phyloP scores from a whole-genome alignment of 2,329 filamentous ascomycete species.

The Calonectria pteridis region DNA sequence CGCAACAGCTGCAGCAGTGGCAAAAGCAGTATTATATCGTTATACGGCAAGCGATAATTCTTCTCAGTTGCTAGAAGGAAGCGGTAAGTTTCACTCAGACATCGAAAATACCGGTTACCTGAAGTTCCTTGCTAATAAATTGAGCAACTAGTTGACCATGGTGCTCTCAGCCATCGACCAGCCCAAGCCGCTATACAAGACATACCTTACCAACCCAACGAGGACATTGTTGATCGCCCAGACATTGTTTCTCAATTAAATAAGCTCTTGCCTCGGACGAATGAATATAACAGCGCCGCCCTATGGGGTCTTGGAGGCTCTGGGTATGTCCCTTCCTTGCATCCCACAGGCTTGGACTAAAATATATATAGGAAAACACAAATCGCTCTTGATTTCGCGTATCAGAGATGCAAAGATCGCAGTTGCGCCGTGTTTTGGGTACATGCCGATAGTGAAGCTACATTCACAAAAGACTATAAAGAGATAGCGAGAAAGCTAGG shows the following conservation, averaged over 20 bases:
- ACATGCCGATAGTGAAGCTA: conserved; percentile 52
- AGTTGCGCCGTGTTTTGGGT: conserved; percentile 60
- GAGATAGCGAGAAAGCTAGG: conserved; percentile 48
- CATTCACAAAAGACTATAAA: conserved; percentile 54
- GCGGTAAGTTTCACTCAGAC: not conserved
- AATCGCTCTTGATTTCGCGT: conserved; percentile 26
- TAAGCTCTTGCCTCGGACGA: not conserved
- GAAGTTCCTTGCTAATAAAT: not conserved
- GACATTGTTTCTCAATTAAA: not conserved
- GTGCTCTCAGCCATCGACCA: not conserved
- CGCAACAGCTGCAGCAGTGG: conserved; percentile 15
- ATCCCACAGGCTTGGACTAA: conserved; percentile 7
- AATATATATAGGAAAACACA: conserved; percentile 29
- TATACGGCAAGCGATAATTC: not conserved
- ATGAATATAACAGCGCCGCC: not conserved
- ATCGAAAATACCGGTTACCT: not conserved
- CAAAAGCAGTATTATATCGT: conserved; percentile 3
- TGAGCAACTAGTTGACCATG: not conserved
- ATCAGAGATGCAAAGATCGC: conserved; percentile 47
- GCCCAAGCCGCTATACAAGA: not conserved
- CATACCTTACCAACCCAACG: not conserved
- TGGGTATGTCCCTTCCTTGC: not conserved
- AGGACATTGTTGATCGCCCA: not conserved
- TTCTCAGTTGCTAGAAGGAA: too few relatives aligned
- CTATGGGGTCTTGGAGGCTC: conserved; percentile 14